Evolutionary conservation across 768 basidiomycete species (phyloP).

Genomic region (Cystobasidium onofrii): DNA sequence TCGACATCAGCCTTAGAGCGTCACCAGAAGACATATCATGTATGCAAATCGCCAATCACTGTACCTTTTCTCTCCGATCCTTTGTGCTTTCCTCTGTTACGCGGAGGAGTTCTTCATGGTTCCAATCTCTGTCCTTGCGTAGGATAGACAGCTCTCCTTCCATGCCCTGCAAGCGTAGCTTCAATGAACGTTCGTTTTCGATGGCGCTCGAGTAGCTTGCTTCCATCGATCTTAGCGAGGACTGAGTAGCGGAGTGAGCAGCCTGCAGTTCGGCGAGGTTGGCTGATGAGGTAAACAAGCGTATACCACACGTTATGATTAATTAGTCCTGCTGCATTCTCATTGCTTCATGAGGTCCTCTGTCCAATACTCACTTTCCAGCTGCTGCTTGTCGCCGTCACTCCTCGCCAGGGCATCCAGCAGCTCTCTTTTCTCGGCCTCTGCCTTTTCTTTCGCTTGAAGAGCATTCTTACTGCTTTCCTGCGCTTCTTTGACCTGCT

Average conservation of each 20-base stretch:
- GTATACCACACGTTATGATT: not conserved
- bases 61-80: slow-evolving; percentile 63
- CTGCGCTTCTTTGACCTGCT: slow-evolving; percentile 35
- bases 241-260: slow-evolving; percentile 65
- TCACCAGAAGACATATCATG: no score
- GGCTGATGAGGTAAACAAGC: slow-evolving; percentile 53
- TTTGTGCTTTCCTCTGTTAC: slow-evolving; percentile 76
- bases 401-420: slow-evolving; percentile 71
- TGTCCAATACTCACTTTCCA: slow-evolving; percentile 57
- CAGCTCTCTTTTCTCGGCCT: slow-evolving; percentile 84
- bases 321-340: slow-evolving; percentile 17
- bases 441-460: slow-evolving; percentile 58
- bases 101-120: slow-evolving; percentile 58
- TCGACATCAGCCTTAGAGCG: no score
- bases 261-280: slow-evolving; percentile 60
- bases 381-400: slow-evolving; percentile 64
- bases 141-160: slow-evolving; percentile 71
- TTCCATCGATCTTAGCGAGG: slow-evolving; percentile 66
- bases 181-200: slow-evolving; percentile 32
- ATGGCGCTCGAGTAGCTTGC: slow-evolving; percentile 52
- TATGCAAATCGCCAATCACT: slow-evolving; percentile 7
- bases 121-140: slow-evolving; percentile 65
- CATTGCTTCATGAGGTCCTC: not conserved
- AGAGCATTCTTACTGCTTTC: slow-evolving; percentile 44
- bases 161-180: slow-evolving; percentile 82